A percentile compares a stretch with the other conserved stretches of the same genome.
Conservation (phyloP, 805 yeast genomes). For the Trichomonascus vanleenenianus region DNA sequence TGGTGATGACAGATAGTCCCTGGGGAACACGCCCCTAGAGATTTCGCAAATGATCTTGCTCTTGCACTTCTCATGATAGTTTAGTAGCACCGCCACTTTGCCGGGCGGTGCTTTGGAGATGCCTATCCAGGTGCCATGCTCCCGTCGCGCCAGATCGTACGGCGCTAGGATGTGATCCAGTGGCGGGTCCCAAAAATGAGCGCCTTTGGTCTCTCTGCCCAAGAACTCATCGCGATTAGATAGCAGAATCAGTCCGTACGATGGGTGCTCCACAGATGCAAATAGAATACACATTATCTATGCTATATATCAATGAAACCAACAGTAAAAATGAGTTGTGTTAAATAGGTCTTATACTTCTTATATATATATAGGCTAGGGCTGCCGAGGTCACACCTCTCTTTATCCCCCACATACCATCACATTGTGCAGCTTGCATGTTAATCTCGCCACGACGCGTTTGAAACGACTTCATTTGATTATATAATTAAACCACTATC, state of each 20-base stretch:
- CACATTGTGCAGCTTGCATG: not conserved
- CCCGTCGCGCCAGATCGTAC: constrained; percentile 59
- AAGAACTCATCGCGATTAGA: constrained; percentile 88
- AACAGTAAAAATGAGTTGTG: no score
- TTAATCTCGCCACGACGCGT: no score
- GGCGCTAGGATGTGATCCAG: constrained; percentile 51
- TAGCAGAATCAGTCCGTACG: constrained; percentile 64
- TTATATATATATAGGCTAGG: no score
- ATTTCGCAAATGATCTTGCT: constrained; percentile 27
- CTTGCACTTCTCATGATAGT: constrained; percentile 51
- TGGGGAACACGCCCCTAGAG: constrained; percentile 48
- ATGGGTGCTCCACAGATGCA: constrained; percentile 58
- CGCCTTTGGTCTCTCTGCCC: constrained; percentile 60
- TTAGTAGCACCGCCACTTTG: constrained; percentile 65
- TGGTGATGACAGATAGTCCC: constrained; percentile 35
- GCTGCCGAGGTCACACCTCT: no score
- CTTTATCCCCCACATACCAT: not conserved
- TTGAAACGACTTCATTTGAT: no score
- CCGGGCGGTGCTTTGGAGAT: constrained; percentile 42
- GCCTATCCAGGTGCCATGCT: constrained; percentile 92
- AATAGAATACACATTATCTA: constrained; percentile 70
- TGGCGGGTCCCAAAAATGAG: constrained; percentile 34
- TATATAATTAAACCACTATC: no score
- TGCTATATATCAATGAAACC: not conserved
- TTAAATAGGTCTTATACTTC: no score